These are phyloP conservation scores for Cercophora newfieldiana DNA, from an alignment of 495 filamentous ascomycete species.

Conservation along the genomic window DNA sequence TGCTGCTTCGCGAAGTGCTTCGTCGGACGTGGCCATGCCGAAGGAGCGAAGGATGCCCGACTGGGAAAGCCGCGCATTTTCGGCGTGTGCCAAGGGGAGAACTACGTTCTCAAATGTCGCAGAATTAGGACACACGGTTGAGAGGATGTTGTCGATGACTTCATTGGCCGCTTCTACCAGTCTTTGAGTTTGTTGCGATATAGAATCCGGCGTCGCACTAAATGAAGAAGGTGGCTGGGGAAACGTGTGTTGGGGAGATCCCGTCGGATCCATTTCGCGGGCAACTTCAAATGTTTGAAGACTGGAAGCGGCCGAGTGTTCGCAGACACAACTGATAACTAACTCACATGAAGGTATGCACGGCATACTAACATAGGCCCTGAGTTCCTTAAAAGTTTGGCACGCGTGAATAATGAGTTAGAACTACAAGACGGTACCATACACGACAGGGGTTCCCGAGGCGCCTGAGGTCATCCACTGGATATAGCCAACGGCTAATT, in stretches of 20 bases:
- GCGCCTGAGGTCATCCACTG: no score
- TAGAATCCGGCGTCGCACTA: not conserved
- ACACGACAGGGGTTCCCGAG: no score
- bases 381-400: no score
- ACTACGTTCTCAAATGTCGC: slow-evolving; percentile 17
- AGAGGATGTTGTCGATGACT: not conserved
- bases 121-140: not conserved
- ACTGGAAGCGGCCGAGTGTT: no score
- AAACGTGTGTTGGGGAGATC: not conserved
- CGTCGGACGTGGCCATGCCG: slow-evolving; percentile 42
- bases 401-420: no score
- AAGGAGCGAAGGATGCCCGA: slow-evolving; percentile 51
- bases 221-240: not conserved
- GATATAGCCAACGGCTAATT: no score
- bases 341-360: no score
- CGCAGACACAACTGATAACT: no score
- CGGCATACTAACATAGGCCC: no score
- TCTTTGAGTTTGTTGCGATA: not conserved
- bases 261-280: not conserved
- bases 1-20: not conserved
- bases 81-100: slow-evolving; percentile 43
- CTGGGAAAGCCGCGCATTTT: slow-evolving; percentile 43
- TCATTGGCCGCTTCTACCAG: not conserved
- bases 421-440: no score
- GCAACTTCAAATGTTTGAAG: no score